phyloP scores from a whole-genome alignment of 1,284 basidiomycete genomes.

The Heterobasidion occidentale region DNA sequence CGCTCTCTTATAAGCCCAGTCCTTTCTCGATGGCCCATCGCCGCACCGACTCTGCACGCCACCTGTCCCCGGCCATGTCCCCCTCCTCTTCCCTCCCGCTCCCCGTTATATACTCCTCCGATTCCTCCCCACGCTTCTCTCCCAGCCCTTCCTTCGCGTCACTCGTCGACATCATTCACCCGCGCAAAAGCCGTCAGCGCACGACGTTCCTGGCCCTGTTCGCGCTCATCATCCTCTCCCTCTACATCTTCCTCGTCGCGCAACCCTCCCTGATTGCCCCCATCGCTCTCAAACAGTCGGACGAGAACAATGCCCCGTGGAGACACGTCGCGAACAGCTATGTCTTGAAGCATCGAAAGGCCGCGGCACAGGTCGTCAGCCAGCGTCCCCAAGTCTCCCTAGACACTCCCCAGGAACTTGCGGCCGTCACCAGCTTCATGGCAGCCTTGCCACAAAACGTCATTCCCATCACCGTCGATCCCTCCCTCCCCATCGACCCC shows the following conservation, averaged over 20 bases:
- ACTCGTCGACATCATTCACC: slow-evolving; percentile 9
- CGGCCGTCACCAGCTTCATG: slow-evolving; percentile 71
- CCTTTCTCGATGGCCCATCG: not conserved
- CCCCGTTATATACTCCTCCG: not conserved
- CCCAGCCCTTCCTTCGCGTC: not conserved
- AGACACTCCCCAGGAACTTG: slow-evolving; percentile 60
- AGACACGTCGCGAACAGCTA: slow-evolving; percentile 3
- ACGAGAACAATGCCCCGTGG: slow-evolving; percentile 6
- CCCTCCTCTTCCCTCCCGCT: not conserved
- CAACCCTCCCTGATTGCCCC: slow-evolving; percentile 5
- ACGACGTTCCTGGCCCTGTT: slow-evolving; percentile 11
- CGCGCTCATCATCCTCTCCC: slow-evolving; percentile 8
- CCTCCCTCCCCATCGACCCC: slow-evolving; percentile 62
- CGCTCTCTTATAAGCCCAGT: not conserved
- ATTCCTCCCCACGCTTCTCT: slow-evolving; percentile 1
- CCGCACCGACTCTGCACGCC: slow-evolving; percentile 2
- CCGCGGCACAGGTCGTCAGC: not conserved
- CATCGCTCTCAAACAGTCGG: not conserved
- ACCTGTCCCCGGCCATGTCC: not conserved
- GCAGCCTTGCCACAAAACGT: slow-evolving; percentile 74
- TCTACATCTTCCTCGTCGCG: slow-evolving; percentile 11
- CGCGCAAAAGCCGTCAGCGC: slow-evolving; percentile 10
- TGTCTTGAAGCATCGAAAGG: not conserved
- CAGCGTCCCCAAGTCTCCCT: slow-evolving; percentile 35
- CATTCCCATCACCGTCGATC: slow-evolving; percentile 63